Evolutionary conservation across 768 basidiomycete genomes (phyloP).

Genomic region (Mycena alexandri): DNA sequence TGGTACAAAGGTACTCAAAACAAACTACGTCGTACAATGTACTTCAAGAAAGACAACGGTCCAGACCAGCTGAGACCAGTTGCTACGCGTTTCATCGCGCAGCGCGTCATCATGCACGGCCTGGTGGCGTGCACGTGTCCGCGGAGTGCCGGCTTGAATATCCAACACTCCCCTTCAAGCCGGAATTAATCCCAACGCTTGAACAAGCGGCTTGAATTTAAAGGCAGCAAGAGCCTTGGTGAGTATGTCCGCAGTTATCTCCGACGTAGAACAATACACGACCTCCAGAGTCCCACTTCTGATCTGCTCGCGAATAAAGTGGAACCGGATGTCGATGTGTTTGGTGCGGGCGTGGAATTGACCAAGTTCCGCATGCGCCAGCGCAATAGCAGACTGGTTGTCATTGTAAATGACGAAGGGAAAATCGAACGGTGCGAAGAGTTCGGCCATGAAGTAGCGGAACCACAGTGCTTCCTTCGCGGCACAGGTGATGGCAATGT

Average conservation of each 20-base stretch:
- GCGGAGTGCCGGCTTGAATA: no score
- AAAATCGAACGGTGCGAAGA: conserved; percentile 23
- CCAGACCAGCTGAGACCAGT: no score
- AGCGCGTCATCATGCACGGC: no score
- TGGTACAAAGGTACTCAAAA: no score
- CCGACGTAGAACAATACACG: conserved; percentile 18
- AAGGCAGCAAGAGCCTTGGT: conserved; percentile 23
- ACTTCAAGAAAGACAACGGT: no score
- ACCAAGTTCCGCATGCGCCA: conserved; percentile 21
- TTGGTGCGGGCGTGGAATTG: conserved; percentile 28
- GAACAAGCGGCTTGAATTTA: conserved; percentile 25
- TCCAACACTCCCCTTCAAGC: conserved; percentile 34
- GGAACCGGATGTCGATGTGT: conserved; percentile 28
- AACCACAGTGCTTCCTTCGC: conserved; percentile 46
- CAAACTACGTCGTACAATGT: no score
- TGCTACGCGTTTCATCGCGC: no score
- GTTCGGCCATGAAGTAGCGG: conserved; percentile 39
- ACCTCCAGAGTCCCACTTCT: conserved; percentile 3
- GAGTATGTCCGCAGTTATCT: conserved; percentile 26
- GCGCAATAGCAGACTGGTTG: conserved; percentile 25
- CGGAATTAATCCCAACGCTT: conserved; percentile 20
- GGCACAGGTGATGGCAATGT: conserved; percentile 15
- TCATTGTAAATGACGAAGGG: conserved; percentile 34
- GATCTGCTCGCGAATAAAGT: conserved; percentile 24
- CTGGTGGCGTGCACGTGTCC: no score